These are phyloP conservation scores for Calonectria ilicicola DNA, from an alignment of 2,329 filamentous ascomycete genomes.

Conservation along the genomic window DNA sequence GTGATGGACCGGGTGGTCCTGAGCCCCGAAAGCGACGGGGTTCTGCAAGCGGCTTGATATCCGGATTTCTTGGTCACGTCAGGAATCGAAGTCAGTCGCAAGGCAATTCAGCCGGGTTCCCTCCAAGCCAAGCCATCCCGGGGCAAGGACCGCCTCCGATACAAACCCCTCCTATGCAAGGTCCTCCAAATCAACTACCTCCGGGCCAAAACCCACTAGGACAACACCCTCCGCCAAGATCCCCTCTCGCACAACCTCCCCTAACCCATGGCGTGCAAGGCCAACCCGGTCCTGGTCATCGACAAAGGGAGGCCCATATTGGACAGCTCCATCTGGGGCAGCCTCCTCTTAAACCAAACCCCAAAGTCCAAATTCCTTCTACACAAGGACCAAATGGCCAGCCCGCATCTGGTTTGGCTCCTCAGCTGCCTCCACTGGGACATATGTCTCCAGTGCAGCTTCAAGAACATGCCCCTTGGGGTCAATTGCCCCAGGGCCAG, in stretches of 20 bases:
- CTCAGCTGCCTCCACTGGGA: constrained; percentile 14
- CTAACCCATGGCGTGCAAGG: not conserved
- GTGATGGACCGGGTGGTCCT: constrained; percentile 12
- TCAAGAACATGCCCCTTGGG: constrained; percentile 4
- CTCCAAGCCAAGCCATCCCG: constrained; percentile 22
- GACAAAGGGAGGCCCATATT: not conserved
- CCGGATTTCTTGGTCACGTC: constrained; percentile 44
- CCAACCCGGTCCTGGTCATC: not conserved
- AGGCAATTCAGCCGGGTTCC: not conserved
- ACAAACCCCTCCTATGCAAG: not conserved
- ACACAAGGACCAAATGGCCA: not conserved
- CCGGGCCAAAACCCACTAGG: constrained; percentile 24
- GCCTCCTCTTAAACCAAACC: not conserved
- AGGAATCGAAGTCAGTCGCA: constrained; percentile 34
- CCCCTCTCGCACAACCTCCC: constrained; percentile 3
- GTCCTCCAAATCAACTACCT: constrained; percentile 21
- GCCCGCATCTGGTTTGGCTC: constrained; percentile 5
- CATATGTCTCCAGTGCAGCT: constrained; percentile 19
- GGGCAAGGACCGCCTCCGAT: not conserved
- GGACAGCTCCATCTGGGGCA: not conserved
- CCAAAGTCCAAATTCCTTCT: not conserved
- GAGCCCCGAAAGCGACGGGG: constrained; percentile 44
- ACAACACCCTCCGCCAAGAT: constrained; percentile 14
- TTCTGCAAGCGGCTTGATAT: constrained; percentile 46
- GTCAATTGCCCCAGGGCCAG: constrained; percentile 11